phyloP scores from a whole-genome alignment of 2,329 filamentous ascomycete genomes.

The Aspergillus pseudoviridinutans region DNA sequence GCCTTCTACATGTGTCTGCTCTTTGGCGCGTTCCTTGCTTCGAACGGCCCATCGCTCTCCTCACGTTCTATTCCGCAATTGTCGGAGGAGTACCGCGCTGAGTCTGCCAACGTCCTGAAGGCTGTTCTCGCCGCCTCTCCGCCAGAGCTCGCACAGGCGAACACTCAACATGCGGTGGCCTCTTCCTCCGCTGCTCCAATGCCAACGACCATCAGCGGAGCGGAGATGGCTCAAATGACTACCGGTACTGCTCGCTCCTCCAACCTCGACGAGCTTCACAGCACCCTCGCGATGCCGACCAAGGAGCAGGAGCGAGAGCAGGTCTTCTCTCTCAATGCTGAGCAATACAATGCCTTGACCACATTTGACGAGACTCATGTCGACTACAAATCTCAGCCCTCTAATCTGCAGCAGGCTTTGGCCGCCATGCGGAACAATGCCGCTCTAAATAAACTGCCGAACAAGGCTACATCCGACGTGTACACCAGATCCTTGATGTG shows the following conservation, averaged over 20 bases:
- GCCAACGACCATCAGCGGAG: slow-evolving; percentile 33
- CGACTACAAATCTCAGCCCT: slow-evolving; percentile 37
- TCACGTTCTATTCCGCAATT: slow-evolving; percentile 52
- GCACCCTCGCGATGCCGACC: slow-evolving; percentile 68
- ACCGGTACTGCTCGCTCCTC: slow-evolving; percentile 27
- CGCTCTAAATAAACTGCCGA: slow-evolving; percentile 56
- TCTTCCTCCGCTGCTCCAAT: slow-evolving; percentile 21
- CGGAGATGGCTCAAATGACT: slow-evolving; percentile 40
- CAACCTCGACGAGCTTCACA: slow-evolving; percentile 61
- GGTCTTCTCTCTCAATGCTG: slow-evolving; percentile 77
- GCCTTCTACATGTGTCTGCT: slow-evolving; percentile 92
- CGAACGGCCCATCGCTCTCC: slow-evolving; percentile 65
- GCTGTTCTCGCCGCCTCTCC: slow-evolving; percentile 43
- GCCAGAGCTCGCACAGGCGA: slow-evolving; percentile 51
- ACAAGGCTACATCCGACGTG: slow-evolving; percentile 69
- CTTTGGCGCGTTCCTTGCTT: slow-evolving; percentile 92
- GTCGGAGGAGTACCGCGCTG: slow-evolving; percentile 45
- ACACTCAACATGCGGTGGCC: slow-evolving; percentile 30
- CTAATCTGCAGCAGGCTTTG: slow-evolving; percentile 59
- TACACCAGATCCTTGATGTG: slow-evolving; percentile 90
- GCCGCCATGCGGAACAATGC: slow-evolving; percentile 68
- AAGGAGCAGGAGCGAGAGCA: slow-evolving; percentile 85
- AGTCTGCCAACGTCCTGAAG: slow-evolving; percentile 46
- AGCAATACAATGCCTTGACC: slow-evolving; percentile 83
- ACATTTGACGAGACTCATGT: slow-evolving; percentile 56